Evolutionary conservation across 139 green algal genomes (phyloP).

Genomic region (Micromonas commoda): DNA sequence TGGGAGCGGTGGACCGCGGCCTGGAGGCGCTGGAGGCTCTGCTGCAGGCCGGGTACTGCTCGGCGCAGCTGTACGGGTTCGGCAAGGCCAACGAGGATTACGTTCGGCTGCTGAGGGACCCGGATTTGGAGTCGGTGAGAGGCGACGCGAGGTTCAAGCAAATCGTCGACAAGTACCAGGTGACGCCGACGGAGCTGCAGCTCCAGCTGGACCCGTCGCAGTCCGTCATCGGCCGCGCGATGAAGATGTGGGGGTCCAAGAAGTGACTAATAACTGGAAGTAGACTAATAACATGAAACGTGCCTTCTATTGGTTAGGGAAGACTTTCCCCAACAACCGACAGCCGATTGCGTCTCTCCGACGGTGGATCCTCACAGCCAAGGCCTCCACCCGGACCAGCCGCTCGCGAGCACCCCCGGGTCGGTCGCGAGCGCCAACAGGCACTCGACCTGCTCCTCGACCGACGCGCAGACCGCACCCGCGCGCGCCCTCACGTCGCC

Average conservation of each 20-base stretch:
- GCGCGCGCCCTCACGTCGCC: neutral
- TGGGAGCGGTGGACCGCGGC: neutral
- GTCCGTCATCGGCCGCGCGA: neutral
- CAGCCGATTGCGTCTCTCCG: too few relatives aligned
- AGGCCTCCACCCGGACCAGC: constrained; percentile 55
- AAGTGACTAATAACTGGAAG: neutral
- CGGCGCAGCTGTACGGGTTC: neutral
- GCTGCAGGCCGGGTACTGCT: constrained; percentile 15
- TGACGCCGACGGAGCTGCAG: neutral
- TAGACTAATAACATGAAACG: neutral
- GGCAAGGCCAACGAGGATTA: neutral
- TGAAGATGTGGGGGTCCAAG: neutral
- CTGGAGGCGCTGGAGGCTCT: neutral
- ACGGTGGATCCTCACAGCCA: constrained; percentile 42
- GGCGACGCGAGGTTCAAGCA: neutral
- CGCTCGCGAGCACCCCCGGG: constrained; percentile 43
- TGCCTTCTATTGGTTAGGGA: too few relatives aligned
- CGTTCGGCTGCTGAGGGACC: neutral
- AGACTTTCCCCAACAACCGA: too few relatives aligned
- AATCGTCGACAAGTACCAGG: constrained; percentile 6
- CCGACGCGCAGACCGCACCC: neutral
- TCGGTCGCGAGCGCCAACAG: constrained; percentile 63
- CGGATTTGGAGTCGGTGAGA: neutral
- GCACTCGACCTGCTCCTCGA: constrained; percentile 47
- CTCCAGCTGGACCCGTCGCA: constrained; percentile 10